Percentiles rank a stretch among this genome's conserved stretches.
These are phyloP conservation scores for Aspergillus carbonarius DNA, from an alignment of 2,329 filamentous ascomycete species.

Conservation along the genomic window DNA sequence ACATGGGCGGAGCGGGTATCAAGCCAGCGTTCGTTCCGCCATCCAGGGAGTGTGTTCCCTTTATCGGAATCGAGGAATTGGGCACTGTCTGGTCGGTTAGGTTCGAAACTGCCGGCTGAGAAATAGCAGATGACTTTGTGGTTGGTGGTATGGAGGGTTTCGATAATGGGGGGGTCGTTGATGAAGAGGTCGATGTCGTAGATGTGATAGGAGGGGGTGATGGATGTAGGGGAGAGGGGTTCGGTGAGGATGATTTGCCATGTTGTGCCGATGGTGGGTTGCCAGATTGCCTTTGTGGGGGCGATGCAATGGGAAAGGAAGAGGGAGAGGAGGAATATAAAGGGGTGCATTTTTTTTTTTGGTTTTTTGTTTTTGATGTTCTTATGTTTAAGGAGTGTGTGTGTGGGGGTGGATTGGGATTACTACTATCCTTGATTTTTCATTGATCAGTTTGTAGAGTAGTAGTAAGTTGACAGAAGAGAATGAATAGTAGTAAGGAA, in stretches of 20 bases:
- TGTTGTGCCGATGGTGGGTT: slow-evolving; percentile 51
- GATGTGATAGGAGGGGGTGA: slow-evolving; percentile 34
- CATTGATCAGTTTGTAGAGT: too few species aligned
- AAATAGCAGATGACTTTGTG: slow-evolving; percentile 74
- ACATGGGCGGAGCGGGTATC: slow-evolving; percentile 59
- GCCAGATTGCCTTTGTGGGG: slow-evolving; percentile 43
- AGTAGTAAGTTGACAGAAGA: too few species aligned
- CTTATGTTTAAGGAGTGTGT: too few species aligned
- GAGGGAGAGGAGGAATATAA: too few species aligned
- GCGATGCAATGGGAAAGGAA: too few species aligned
- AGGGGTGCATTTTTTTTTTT: too few species aligned
- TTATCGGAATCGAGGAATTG: slow-evolving; percentile 57
- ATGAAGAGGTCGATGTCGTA: slow-evolving; percentile 64
- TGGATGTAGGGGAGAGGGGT: slow-evolving; percentile 50
- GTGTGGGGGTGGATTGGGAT: too few species aligned
- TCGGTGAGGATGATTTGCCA: slow-evolving; percentile 65
- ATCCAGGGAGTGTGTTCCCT: slow-evolving; percentile 53
- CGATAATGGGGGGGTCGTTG: slow-evolving; percentile 49
- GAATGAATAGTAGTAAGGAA: too few species aligned
- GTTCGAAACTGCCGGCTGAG: slow-evolving; percentile 67
- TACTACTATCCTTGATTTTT: too few species aligned
- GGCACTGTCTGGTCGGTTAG: slow-evolving; percentile 58
- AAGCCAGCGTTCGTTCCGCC: slow-evolving; percentile 69
- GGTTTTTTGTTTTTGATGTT: too few species aligned
- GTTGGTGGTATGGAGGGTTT: slow-evolving; percentile 49